Conservation (phyloP, 176 grass and related monocot species). For the Themeda triandra region DNA sequence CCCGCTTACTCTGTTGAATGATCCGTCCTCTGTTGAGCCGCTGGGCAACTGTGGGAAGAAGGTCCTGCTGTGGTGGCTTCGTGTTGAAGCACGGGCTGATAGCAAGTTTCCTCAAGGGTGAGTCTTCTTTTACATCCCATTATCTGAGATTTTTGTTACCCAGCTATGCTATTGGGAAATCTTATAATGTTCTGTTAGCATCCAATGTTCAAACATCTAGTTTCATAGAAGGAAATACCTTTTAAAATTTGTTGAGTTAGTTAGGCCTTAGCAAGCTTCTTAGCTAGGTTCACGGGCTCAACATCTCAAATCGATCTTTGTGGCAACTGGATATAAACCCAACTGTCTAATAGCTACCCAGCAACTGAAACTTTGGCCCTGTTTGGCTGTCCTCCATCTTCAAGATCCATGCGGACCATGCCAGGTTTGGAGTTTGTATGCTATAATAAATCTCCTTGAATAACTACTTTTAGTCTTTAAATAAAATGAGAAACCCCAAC, state of each 20-base stretch:
- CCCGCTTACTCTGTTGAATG: constrained; percentile 72
- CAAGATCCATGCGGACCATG: not conserved
- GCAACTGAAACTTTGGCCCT: not conserved
- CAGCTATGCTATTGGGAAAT: not conserved
- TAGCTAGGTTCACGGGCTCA: not conserved
- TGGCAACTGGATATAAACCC: not conserved
- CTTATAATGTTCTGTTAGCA: not conserved
- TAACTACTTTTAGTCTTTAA: not conserved
- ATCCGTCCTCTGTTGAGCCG: constrained; percentile 78
- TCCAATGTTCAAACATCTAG: constrained; percentile 2
- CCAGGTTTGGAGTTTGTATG: not conserved
- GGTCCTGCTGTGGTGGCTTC: constrained; percentile 92
- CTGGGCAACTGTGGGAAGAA: constrained; percentile 91
- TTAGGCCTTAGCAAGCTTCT: not conserved
- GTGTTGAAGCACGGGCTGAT: constrained; percentile 85
- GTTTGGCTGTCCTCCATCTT: not conserved
- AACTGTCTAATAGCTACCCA: not conserved
- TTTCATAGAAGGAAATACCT: not conserved
- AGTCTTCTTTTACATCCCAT: constrained; percentile 19
- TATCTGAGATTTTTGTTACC: not conserved
- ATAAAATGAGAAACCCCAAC: not conserved
- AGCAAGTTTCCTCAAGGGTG: constrained; percentile 94
- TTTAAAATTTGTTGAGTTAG: not conserved
- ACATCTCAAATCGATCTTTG: not conserved
- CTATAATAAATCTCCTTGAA: too few relatives aligned